phyloP scores from a whole-genome alignment of 768 basidiomycete species.

The Psilocybe cyanescens region DNA sequence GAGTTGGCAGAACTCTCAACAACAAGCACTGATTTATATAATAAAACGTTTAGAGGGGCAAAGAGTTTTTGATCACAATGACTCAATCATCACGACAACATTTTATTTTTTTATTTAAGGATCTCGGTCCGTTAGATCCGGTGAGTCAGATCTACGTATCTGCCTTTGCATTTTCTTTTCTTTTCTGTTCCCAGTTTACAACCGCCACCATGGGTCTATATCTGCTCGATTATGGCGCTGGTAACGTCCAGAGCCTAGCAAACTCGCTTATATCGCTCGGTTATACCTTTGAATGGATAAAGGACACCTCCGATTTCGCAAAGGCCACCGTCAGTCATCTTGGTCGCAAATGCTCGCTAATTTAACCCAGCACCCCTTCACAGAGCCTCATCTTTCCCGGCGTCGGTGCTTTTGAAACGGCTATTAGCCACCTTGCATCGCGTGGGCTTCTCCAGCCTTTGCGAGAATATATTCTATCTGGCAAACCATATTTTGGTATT shows the following conservation, averaged over 20 bases:
- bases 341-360: slow-evolving; percentile 1
- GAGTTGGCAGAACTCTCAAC: neutral
- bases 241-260: slow-evolving; percentile 92
- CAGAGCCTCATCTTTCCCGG: slow-evolving; percentile 97
- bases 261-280: slow-evolving; percentile 89
- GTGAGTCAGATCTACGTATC: slow-evolving; percentile 15
- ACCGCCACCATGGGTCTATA: slow-evolving; percentile 54
- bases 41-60: neutral
- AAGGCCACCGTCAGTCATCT: slow-evolving; percentile 79
- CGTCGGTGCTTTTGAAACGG: slow-evolving; percentile 91
- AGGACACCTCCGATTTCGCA: slow-evolving; percentile 77
- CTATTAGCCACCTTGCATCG: slow-evolving; percentile 73
- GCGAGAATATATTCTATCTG: slow-evolving; percentile 79
- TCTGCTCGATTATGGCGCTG: slow-evolving; percentile 96
- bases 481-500: slow-evolving; percentile 95
- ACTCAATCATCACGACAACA: slow-evolving; percentile 24
- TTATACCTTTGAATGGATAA: slow-evolving; percentile 89
- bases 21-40: slow-evolving; percentile 16
- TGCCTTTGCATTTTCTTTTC: slow-evolving; percentile 3
- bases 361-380: slow-evolving; percentile 16
- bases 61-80: slow-evolving; percentile 9
- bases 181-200: neutral
- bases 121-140: slow-evolving; percentile 23
- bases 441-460: slow-evolving; percentile 84
- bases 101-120: slow-evolving; percentile 8